Evolutionary conservation across 2,329 filamentous ascomycete species (phyloP).

Genomic region (Scytalidium sp.): DNA sequence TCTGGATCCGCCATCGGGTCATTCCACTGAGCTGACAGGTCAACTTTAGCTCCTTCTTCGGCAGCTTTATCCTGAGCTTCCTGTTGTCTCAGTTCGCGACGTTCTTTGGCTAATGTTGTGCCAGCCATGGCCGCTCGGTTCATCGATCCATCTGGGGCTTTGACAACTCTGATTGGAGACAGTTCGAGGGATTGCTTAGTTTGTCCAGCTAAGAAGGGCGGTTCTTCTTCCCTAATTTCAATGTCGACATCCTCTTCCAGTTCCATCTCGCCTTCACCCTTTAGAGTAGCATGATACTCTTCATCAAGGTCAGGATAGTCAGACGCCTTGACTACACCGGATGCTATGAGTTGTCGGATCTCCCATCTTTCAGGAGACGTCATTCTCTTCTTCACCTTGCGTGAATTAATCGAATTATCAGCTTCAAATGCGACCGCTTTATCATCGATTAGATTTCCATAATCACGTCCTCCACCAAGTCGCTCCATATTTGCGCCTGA

Average conservation of each 20-base stretch:
- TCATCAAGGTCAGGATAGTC: conserved; percentile 95
- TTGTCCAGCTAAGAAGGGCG: conserved; percentile 91
- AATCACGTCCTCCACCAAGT: conserved; percentile 64
- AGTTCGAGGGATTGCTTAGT: conserved; percentile 95
- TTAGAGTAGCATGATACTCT: conserved; percentile 84
- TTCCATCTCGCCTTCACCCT: conserved; percentile 83
- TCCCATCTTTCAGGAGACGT: conserved; percentile 98
- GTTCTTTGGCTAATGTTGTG: conserved; percentile 81
- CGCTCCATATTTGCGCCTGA: conserved; percentile 89
- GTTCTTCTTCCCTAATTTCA: conserved; percentile 93
- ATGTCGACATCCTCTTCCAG: conserved; percentile 97
- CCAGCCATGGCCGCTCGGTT: conserved; percentile 96
- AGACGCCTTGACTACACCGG: conserved; percentile 85
- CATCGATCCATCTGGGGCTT: conserved; percentile 96
- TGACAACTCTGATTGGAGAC: conserved; percentile 93
- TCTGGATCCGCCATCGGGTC: conserved; percentile 91
- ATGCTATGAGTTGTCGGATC: conserved; percentile 93
- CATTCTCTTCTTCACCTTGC: conserved; percentile 80
- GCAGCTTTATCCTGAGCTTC: conserved; percentile 77
- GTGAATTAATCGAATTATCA: conserved; percentile 47
- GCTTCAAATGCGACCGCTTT: conserved; percentile 62
- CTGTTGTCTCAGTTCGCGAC: conserved; percentile 83
- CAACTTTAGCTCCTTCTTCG: conserved; percentile 72
- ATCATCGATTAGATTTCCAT: conserved; percentile 47
- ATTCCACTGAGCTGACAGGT: conserved; percentile 89